Evolutionary conservation across 129 eudicot species (phyloP).

Genomic region (Lactuca sativa): DNA sequence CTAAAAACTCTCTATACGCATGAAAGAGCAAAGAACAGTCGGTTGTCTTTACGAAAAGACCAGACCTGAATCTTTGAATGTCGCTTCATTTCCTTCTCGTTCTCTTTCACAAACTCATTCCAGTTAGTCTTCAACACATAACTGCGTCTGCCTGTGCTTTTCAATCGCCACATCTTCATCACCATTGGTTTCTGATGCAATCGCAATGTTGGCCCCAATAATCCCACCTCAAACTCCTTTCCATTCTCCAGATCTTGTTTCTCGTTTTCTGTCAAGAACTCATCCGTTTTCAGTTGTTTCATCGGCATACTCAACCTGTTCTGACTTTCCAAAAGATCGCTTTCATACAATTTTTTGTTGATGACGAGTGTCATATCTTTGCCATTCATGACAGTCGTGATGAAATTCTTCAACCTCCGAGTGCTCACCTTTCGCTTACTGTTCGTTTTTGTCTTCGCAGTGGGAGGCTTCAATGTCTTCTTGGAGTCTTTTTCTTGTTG

Average conservation of each 20-base stretch:
- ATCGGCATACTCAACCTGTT: slow-evolving; percentile 18
- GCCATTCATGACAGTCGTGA: not conserved
- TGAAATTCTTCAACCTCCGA: not conserved
- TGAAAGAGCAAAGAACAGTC: slow-evolving; percentile 16
- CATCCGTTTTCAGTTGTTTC: not conserved
- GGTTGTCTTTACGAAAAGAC: slow-evolving; percentile 7
- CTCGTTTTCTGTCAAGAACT: slow-evolving; percentile 7
- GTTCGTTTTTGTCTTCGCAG: not conserved
- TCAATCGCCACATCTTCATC: too few relatives aligned
- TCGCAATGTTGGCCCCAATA: too few relatives aligned
- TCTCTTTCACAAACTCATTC: not conserved
- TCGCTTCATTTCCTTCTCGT: not conserved
- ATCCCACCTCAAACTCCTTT: too few relatives aligned
- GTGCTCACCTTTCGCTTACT: not conserved
- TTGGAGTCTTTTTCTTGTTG: not conserved
- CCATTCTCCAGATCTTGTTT: too few relatives aligned
- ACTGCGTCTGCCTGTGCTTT: not conserved
- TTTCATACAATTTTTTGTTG: not conserved
- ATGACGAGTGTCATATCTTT: not conserved
- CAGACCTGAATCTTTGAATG: slow-evolving; percentile 15
- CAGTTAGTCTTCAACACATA: slow-evolving; percentile 13
- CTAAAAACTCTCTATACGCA: not conserved
- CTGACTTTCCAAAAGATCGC: not conserved
- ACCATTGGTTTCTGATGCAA: too few relatives aligned
- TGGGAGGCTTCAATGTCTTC: too few relatives aligned